These are phyloP conservation scores for Tilletia indica DNA, from an alignment of 1,284 basidiomycete genomes.

Conservation along the genomic window DNA sequence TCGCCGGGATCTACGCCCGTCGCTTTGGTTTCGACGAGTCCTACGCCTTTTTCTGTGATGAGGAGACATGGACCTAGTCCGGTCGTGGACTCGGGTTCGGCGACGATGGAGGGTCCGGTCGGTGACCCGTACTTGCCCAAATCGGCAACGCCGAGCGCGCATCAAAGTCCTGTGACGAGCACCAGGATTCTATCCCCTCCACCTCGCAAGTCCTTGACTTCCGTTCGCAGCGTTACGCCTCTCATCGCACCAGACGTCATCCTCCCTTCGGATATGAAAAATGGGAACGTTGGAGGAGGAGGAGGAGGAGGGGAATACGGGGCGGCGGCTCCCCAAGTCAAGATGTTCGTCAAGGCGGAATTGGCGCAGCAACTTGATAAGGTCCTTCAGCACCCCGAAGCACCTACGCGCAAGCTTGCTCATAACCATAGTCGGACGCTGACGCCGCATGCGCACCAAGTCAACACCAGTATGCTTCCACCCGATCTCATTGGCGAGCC, in stretches of 20 bases:
- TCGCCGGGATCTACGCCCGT: too few relatives aligned
- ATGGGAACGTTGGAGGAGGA: neutral
- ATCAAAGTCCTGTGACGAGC: neutral
- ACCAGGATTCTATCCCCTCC: neutral
- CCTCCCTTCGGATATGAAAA: neutral
- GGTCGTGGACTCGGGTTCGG: neutral
- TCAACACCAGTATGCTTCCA: neutral
- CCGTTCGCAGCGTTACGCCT: neutral
- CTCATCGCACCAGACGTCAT: neutral
- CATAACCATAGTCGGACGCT: neutral
- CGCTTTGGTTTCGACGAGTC: neutral
- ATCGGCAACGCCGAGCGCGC: neutral
- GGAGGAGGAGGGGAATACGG: neutral
- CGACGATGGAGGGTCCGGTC: too few relatives aligned
- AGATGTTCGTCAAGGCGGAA: neutral
- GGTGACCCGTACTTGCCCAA: neutral
- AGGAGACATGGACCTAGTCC: neutral
- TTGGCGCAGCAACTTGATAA: neutral
- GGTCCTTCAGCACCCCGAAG: slow-evolving; percentile 6
- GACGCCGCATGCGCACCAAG: neutral
- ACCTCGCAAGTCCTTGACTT: neutral
- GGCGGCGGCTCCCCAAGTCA: neutral
- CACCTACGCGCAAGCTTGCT: slow-evolving; percentile 2
- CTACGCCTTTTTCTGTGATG: neutral
- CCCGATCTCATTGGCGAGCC: neutral